These are phyloP conservation scores for Aspergillus pseudoglaucus DNA, from an alignment of 2,329 filamentous ascomycete species.

Conservation along the genomic window DNA sequence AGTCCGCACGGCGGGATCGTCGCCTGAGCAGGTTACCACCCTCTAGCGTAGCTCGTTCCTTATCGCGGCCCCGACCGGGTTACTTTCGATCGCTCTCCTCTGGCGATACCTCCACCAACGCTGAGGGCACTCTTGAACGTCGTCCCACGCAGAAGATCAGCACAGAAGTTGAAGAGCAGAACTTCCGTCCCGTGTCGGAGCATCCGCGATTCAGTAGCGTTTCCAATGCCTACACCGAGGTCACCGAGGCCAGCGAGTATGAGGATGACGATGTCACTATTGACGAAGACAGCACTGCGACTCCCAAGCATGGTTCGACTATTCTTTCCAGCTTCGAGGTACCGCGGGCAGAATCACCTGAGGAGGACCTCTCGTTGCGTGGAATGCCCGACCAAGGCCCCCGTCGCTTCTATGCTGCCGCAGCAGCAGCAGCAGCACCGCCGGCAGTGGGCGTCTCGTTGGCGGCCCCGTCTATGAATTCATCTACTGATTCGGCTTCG, in stretches of 20 bases:
- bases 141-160: slow-evolving; percentile 34
- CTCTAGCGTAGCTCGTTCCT: slow-evolving; percentile 71
- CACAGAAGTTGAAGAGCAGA: slow-evolving; percentile 39
- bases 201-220: slow-evolving; percentile 65
- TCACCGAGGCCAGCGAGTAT: slow-evolving; percentile 3
- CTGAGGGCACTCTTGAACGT: slow-evolving; percentile 19
- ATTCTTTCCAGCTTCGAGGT: slow-evolving; percentile 18
- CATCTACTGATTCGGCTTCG: slow-evolving; percentile 29
- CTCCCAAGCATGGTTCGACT: slow-evolving; percentile 17
- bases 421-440: slow-evolving; percentile 6
- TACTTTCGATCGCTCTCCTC: slow-evolving; percentile 72
- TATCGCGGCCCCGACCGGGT: slow-evolving; percentile 69
- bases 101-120: slow-evolving; percentile 39
- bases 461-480: slow-evolving; percentile 21
- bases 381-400: slow-evolving; percentile 11
- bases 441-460: slow-evolving; percentile 12
- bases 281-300: slow-evolving; percentile 29
- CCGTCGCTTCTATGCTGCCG: slow-evolving; percentile 14
- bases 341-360: slow-evolving; percentile 28
- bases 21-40: slow-evolving; percentile 82
- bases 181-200: slow-evolving; percentile 61
- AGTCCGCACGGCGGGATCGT: slow-evolving; percentile 65
- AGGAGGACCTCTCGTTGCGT: slow-evolving; percentile 16
- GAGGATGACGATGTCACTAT: slow-evolving; percentile 29
- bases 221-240: slow-evolving; percentile 28